Evolutionary conservation across 176 grass and related monocot genomes (phyloP), one percentile per base, ranked within the genome.

Genomic region (Paspalum notatum): DNA sequence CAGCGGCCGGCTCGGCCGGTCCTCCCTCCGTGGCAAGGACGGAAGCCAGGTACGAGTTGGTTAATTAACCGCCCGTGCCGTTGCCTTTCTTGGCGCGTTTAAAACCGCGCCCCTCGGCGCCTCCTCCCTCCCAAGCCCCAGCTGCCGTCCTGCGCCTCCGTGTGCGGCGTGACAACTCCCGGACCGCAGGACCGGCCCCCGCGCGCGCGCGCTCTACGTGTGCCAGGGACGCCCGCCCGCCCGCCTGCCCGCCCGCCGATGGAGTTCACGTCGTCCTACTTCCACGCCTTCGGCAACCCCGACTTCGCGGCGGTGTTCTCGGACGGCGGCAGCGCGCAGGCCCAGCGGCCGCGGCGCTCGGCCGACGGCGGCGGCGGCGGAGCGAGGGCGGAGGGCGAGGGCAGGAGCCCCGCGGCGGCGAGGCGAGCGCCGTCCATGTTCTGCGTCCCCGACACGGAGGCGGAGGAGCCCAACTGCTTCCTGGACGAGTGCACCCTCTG

Each of bases 261-360:
- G 87, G 87, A 85, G 66, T 89, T 89, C 87, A 85, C 83, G 72
- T 80, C 87, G 13, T 89, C 87, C 77, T 89, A 89, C 83, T 89
- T 89, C 87, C 82, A 89, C 87, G 64, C 87, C 15, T 82, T 89
- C 78, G 78, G 82, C 64, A 89, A 85, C 72, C 83, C 87, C 41
- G 82, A 89, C 65, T 85, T 82, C 83, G 77, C 78, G 49, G 82
- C 82, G 41, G 78, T 77, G 41, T 81, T 89, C 56, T 89, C 87
- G 11, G 71, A 51, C 70, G 87, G 76, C 43, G 64, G 80, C 38
- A 74, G 81, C 82, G 39, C 78, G 57, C 78, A 71, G 57, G 71
- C 57, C 4, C n/a, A 56, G 65, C 72, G 71, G 16, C 72, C 87
- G 22, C 58, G 62, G 46, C 82, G 71, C 76, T 40, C 22, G 10